phyloP scores from a whole-genome alignment of 2,329 filamentous ascomycete genomes.

The Aspergillus alliaceus region DNA sequence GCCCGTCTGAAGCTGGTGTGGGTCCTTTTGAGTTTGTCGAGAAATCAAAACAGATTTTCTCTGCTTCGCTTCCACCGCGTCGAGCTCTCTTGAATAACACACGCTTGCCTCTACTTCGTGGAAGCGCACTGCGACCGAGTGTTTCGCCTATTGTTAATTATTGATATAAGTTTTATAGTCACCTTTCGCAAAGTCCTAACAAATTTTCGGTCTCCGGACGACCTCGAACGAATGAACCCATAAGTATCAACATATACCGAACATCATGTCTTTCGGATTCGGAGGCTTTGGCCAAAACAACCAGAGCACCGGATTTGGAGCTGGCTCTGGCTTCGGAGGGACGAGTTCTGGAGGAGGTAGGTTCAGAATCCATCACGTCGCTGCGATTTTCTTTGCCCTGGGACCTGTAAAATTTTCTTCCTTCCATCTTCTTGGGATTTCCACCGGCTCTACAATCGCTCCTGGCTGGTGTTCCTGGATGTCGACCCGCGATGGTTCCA shows the following conservation, averaged over 20 bases:
- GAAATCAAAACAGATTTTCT: conserved; percentile 6
- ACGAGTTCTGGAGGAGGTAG: conserved; percentile 39
- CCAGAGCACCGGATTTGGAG: conserved; percentile 44
- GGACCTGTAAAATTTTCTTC: neutral
- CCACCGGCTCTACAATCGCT: conserved; percentile 13
- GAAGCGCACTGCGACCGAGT: conserved; percentile 4
- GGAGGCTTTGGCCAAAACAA: conserved; percentile 63
- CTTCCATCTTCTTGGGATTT: conserved; percentile 1
- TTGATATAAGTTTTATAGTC: neutral
- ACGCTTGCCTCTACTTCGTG: neutral
- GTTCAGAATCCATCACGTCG: conserved; percentile 20
- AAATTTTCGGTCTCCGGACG: conserved; percentile 4
- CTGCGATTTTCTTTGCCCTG: conserved; percentile 4
- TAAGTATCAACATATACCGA: conserved; percentile 23
- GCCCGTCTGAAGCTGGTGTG: conserved; percentile 18
- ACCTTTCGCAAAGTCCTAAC: neutral
- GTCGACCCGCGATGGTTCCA: conserved; percentile 28
- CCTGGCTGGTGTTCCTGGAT: conserved; percentile 28
- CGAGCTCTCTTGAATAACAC: conserved; percentile 10
- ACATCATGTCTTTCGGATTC: conserved; percentile 46
- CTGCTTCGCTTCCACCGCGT: conserved; percentile 13
- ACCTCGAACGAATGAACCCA: conserved; percentile 30
- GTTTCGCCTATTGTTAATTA: conserved; percentile 1
- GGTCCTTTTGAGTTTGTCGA: conserved; percentile 8
- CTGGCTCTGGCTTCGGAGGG: conserved; percentile 37